Percentiles rank a stretch among this genome's conserved stretches.
Conservation (phyloP, 1,284 basidiomycete genomes). For the Leccinum fuscescens region DNA sequence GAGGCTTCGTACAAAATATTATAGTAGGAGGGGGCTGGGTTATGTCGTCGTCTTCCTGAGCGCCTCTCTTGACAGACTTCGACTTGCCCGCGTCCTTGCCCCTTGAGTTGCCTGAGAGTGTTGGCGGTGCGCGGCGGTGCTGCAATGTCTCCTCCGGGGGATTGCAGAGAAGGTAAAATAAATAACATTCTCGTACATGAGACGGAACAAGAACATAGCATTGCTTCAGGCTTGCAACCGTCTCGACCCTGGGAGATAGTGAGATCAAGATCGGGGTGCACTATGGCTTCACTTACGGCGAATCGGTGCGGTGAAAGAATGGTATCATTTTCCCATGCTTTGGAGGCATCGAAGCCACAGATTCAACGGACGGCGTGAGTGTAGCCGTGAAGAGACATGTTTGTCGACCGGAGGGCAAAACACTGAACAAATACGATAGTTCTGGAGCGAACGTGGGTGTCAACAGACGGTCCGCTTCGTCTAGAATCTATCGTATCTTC, state of each 20-base stretch:
- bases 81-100: constrained; percentile 36
- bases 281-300: constrained; percentile 52
- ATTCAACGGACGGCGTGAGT: constrained; percentile 84
- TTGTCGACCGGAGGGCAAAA: constrained; percentile 84
- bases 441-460: constrained; percentile 91
- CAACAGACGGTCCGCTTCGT: constrained; percentile 94
- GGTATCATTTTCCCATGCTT: constrained; percentile 82
- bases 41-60: constrained; percentile 49
- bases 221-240: constrained; percentile 83
- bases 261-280: constrained; percentile 1
- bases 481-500: constrained; percentile 70
- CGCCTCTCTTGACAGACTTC: constrained; percentile 33
- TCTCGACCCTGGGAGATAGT: constrained; percentile 65
- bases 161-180: constrained; percentile 87
- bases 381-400: constrained; percentile 98
- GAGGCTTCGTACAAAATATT: constrained; percentile 88
- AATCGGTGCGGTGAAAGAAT: constrained; percentile 83
- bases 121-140: constrained; percentile 62
- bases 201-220: constrained; percentile 92
- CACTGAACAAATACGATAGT: constrained; percentile 74
- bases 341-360: constrained; percentile 72
- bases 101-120: constrained; percentile 28
- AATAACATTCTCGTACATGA: constrained; percentile 91
- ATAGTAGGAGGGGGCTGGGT: constrained; percentile 87
- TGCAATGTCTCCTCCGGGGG: constrained; percentile 77